phyloP scores from a whole-genome alignment of 2,329 filamentous ascomycete species.

The Talaromyces rugulosus region DNA sequence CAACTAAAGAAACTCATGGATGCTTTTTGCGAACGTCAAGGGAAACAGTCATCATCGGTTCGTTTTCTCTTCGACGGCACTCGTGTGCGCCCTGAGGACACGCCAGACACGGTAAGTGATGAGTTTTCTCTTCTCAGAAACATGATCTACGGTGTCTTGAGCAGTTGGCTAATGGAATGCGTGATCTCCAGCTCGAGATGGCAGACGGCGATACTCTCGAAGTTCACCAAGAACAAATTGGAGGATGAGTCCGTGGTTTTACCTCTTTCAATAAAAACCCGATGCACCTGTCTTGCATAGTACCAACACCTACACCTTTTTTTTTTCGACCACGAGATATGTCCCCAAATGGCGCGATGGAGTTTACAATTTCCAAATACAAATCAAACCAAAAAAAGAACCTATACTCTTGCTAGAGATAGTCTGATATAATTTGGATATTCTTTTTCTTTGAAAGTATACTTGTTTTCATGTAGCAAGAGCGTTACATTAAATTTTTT shows the following conservation, averaged over 20 bases:
- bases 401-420: background rate
- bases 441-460: background rate
- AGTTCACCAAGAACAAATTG: slow-evolving; percentile 97
- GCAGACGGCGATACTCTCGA: slow-evolving; percentile 91
- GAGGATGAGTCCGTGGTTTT: slow-evolving; percentile 50
- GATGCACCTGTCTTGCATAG: background rate
- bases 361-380: background rate
- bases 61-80: slow-evolving; percentile 96
- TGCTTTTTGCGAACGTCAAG: slow-evolving; percentile 94
- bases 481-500: background rate
- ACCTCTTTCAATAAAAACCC: background rate
- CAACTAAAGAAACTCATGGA: slow-evolving; percentile 97
- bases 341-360: background rate
- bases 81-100: slow-evolving; percentile 83
- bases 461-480: background rate
- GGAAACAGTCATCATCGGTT: slow-evolving; percentile 78
- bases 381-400: background rate
- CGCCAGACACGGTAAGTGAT: slow-evolving; percentile 75
- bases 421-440: background rate
- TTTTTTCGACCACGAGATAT: background rate
- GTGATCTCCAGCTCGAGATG: slow-evolving; percentile 84
- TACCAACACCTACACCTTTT: background rate
- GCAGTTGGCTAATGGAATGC: background rate
- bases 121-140: background rate
- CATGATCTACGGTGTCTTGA: background rate